Evolutionary conservation across 2,329 filamentous ascomycete species (phyloP), one percentile per base, ranked within the genome.

Genomic region (Paracorniculantispora psalliotae): DNA sequence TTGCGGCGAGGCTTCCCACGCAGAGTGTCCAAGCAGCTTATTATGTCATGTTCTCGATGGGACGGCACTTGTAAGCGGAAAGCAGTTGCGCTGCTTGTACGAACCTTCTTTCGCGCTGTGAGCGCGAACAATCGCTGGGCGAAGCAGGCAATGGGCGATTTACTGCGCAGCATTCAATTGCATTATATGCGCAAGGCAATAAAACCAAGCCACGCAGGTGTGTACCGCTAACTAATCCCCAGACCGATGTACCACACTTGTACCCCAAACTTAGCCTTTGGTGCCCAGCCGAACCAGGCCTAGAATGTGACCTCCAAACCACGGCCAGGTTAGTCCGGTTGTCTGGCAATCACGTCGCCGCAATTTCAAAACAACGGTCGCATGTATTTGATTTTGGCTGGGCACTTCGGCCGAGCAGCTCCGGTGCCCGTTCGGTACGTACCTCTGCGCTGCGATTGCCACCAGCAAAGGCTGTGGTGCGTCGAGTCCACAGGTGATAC

Each of bases 331-430:
- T 57, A 19, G n/a, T 17, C 54, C n/a, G n/a, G n/a, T n/a, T n/a
- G n/a, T n/a, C n/a, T 58, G 35, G 39, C 51, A 55, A 53, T 52
- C 28, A 59, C 25, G 30, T 35, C 23, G 26, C n/a, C 26, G 26
- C 19, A 9, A 54, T 35, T 54, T 43, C n/a, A 44, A 54, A 35
- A 47, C 21, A 47, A 28, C 28, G 39, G 28, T 17, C 46, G 39
- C 23, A 21, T 55, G 41, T 46, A 46, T 35, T 37, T 35, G 12
- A n/a, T n/a, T n/a, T n/a, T n/a, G n/a, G n/a, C 19, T 21, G 30
- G 19, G 33, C 50, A n/a, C 23, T 47, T n/a, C 21, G 30, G 53
- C 44, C 37, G 41, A 26, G 30, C n/a, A 48, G 10, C 43, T 56
- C 53, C 30, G 53, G 26, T 4, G 10, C 3, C 51, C 51, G 37